Base-by-base conservation (phyloP, 805 yeast species). In the Candida oleophila region DNA sequence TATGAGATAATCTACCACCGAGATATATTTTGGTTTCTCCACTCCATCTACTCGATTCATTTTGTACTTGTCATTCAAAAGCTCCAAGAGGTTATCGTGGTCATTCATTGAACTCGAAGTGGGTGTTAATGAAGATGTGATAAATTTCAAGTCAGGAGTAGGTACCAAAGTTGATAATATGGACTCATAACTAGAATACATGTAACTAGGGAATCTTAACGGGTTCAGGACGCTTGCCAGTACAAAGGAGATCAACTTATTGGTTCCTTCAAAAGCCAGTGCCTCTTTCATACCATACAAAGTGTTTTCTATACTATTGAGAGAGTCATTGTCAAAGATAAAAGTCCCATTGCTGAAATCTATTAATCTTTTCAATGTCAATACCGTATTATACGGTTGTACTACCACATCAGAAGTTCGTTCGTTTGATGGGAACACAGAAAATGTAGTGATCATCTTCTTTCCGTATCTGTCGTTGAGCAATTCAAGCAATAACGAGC, bases 381-480 rank as follows among this genome's bases (percentile, higher is more conserved):
- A 68, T 18, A 94, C 75, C 0, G 96, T 85, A 63, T 94, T 94
- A 66, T 94, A 94, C 0, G 99, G 98, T 61, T 94, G 98, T 3
- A 95, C 97, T 16, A 95, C 98, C n/a, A 91, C 97, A 56, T 92
- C 98, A 1, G 96, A 86, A 0, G 89, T 85, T 37, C 68, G 68
- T 49, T 87, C 89, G 46, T 81, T 83, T 41, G 82, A 78, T 1
- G 96, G 96, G 59, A 94, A 91, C 2, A 94, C 86, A 41, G 94
- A 87, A 56, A 86, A 87, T 0, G 98, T 89, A 48, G 87, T 87
- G 7, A 88, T 71, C 42, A 94, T 66, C 59, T 90, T 92, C 63
- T 91, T 91, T 4, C 75, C 76, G 61, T 82, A 92, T 45, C 89
- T 71, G 62, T 94, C 99, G 47, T 82, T 80, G 47, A 95, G 64